phyloP scores from a whole-genome alignment of 495 filamentous ascomycete genomes.

The Aspergillus cavernicola region DNA sequence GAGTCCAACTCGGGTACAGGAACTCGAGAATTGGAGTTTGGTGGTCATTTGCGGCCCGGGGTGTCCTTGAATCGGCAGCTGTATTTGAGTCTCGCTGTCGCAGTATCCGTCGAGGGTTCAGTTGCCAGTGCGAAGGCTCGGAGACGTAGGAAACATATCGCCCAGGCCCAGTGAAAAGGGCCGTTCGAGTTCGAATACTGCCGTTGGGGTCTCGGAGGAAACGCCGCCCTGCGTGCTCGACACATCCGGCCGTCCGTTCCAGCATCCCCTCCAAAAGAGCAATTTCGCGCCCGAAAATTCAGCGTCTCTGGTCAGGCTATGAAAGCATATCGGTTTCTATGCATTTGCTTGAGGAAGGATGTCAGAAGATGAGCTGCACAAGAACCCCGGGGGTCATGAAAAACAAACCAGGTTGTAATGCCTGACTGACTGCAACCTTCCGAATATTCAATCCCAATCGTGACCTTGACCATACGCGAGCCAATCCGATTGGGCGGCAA shows the following conservation, averaged over 20 bases:
- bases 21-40: conserved; percentile 37
- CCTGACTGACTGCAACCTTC: neutral
- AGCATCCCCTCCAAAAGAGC: conserved; percentile 64
- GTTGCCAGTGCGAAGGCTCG: conserved; percentile 50
- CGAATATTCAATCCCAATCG: neutral
- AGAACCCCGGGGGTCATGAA: neutral
- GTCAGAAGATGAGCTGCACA: conserved; percentile 13
- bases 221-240: conserved; percentile 71
- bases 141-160: conserved; percentile 56
- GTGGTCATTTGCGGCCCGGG: conserved; percentile 16
- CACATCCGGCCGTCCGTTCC: conserved; percentile 73
- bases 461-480: too few species aligned
- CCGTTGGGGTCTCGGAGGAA: conserved; percentile 56
- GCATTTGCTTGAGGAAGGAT: neutral
- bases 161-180: conserved; percentile 65
- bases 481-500: too few species aligned
- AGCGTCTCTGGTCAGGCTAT: conserved; percentile 19
- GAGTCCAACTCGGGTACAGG: conserved; percentile 33
- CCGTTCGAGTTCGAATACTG: conserved; percentile 52
- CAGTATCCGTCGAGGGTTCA: conserved; percentile 29
- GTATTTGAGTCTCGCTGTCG: conserved; percentile 18
- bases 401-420: neutral
- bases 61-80: conserved; percentile 9
- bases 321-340: conserved; percentile 27
- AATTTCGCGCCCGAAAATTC: conserved; percentile 31